Base-by-base conservation (phyloP, 2,329 filamentous ascomycete genomes). In the Colletotrichum scovillei region DNA sequence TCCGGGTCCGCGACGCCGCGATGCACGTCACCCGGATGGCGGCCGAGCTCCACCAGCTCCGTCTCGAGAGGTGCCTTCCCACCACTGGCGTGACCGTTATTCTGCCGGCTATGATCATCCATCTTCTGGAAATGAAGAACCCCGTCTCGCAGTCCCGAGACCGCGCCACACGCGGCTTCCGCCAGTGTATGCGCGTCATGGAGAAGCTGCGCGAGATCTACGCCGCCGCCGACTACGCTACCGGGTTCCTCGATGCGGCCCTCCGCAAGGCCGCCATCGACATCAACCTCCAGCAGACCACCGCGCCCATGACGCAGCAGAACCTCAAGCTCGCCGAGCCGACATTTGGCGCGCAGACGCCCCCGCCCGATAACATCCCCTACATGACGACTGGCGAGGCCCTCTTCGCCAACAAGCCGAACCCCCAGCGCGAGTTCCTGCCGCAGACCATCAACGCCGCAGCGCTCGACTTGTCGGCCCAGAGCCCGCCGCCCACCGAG, bases 221-320 rank as follows among this genome's bases (percentile, higher is more conserved):
- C 79, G 92, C 95, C 0, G 95, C 95, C 0, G 96, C 96, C n/a
- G 95, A 98, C 82, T 98, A 97, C 78, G 95, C 95, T n/a, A 96
- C 94, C 0, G 94, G 94, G 2, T 98, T 98, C 85, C 88, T 98
- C n/a, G 94, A 97, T 80, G 95, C 95, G 1, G 95, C 95, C 0
- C 93, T 98, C 75, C 92, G 94, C 75, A 97, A 97, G 84, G 94
- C 94, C 9, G 92, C 94, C 69, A 95, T 97, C 75, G 91, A 94
- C 69, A 86, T 95, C 52, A 82, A 79, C 60, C 77, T 80, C 19
- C 78, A 79, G 5, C 80, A 79, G 16, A 78, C 80, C 24, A 79
- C 79, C n/a, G 77, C 80, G 53, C 78, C 78, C 30, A 81, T 83
- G 78, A 80, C 83, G 77, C 80, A 82, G 75, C 79, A 79, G 69